Evolutionary conservation across 352 stramenopile species (phyloP), one percentile per base, ranked within the genome.

Genomic region (Globisporangium paddicum): DNA sequence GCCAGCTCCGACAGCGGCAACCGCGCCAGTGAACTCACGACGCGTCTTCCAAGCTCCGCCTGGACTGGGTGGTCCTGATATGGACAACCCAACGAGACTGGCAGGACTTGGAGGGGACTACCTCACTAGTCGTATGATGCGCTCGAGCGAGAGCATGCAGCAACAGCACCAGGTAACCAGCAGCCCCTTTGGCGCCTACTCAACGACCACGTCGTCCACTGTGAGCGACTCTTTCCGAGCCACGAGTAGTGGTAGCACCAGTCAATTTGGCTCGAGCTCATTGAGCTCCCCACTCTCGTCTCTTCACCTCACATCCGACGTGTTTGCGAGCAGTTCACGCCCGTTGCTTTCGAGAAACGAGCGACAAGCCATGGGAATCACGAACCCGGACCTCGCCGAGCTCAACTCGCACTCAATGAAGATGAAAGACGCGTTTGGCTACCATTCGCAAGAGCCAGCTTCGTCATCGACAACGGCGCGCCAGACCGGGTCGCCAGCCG

Each of bases 391-490:
- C 23, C 61, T 90, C 18, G 75, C 79, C 0, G 79, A 90, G 58
- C 61, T 91, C 14, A 94, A 92, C 41, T 77, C 82, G 11, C 75
- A 79, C 30, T 94, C 82, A 5, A 58, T 87, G 30, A 77, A 68
- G 54, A 68, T 92, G 34, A 69, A 82, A 2, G 51, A 25, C 11
- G 10, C 44, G n/a, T 35, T 34, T 16, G 19, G 11, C 11, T 1
- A 16, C 13, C 58, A 18, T 16, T 19, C 10, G 10, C 35, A 49
- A 9, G 52, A 58, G 6, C 52, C 40, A 46, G 11, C 40, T 1
- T 41, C 8, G 11, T 16, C 14, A 19, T 42, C 37, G 37, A 21
- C 37, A 38, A 16, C 21, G 18, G n/a, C 19, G 25, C 23, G 4
- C 9, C 44, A 54, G 25, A 13, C n/a, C 8, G 50, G 30, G 42